phyloP scores from a whole-genome alignment of 805 yeast species.

The Candida sphagnicola region DNA sequence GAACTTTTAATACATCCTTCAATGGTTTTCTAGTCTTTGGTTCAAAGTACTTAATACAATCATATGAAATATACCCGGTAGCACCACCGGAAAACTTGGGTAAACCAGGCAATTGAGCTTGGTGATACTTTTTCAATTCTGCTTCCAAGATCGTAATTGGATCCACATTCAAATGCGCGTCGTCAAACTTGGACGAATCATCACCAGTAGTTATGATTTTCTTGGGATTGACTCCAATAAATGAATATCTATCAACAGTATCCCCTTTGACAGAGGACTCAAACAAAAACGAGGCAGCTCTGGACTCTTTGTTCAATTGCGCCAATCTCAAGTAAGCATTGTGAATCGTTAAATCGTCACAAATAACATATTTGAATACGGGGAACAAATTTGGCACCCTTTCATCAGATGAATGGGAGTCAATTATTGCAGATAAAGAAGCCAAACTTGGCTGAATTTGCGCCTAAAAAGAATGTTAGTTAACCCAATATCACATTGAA shows the following conservation, averaged over 20 bases:
- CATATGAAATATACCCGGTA: constrained; percentile 91
- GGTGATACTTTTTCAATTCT: constrained; percentile 62
- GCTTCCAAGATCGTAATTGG: constrained; percentile 73
- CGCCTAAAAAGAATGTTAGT: neutral
- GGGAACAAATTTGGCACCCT: constrained; percentile 69
- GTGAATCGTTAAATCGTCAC: constrained; percentile 84
- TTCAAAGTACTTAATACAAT: constrained; percentile 94
- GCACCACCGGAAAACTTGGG: constrained; percentile 94
- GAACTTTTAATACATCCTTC: constrained; percentile 77
- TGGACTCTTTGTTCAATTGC: constrained; percentile 47
- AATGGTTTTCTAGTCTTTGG: constrained; percentile 77
- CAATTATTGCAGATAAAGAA: constrained; percentile 23
- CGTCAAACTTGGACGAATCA: constrained; percentile 27
- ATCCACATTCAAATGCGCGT: constrained; percentile 54
- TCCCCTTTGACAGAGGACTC: constrained; percentile 91
- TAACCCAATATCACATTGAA: neutral
- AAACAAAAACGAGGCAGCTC: constrained; percentile 71
- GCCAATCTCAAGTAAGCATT: constrained; percentile 84
- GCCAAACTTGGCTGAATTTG: constrained; percentile 36
- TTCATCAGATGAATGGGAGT: constrained; percentile 10
- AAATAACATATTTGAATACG: constrained; percentile 66
- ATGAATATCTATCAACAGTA: constrained; percentile 83
- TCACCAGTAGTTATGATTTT: constrained; percentile 84
- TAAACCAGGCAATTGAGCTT: constrained; percentile 77
- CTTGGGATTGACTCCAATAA: constrained; percentile 82